phyloP scores from a whole-genome alignment of 2,329 filamentous ascomycete genomes.

The Talaromyces islandicus region DNA sequence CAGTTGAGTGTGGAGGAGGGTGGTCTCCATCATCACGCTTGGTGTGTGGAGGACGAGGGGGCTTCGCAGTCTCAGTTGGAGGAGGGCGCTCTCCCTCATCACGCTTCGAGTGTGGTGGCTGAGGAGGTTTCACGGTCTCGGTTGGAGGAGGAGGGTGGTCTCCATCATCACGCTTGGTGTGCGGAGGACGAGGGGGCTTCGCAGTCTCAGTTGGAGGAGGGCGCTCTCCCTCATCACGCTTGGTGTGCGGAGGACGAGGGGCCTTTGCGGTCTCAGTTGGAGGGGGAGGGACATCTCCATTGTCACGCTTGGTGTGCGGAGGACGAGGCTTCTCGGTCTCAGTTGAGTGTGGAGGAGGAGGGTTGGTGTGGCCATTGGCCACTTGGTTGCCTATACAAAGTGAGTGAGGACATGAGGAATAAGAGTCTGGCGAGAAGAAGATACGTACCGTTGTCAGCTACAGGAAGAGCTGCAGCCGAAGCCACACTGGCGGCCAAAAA shows the following conservation, averaged over 20 bases:
- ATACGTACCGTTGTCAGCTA: not conserved
- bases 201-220: not conserved
- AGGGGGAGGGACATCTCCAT: not conserved
- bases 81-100: not conserved
- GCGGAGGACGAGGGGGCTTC: not conserved
- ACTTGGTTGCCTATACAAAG: not conserved
- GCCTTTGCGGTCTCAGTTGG: not conserved
- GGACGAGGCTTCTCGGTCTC: not conserved
- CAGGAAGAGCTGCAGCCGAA: not conserved
- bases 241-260: not conserved
- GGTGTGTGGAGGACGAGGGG: not conserved
- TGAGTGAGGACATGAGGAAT: not conserved
- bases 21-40: not conserved
- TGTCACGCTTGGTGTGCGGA: not conserved
- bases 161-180: not conserved
- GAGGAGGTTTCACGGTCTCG: not conserved
- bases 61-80: not conserved
- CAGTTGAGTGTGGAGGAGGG: not conserved
- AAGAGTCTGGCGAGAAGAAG: not conserved
- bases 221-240: not conserved
- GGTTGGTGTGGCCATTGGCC: not conserved
- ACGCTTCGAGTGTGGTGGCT: not conserved
- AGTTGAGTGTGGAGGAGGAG: not conserved
- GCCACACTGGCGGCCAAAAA: not conserved
- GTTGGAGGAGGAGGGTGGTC: not conserved